phyloP scores from a whole-genome alignment of 208 protist genomes.

The Naegleria lovaniensis region DNA sequence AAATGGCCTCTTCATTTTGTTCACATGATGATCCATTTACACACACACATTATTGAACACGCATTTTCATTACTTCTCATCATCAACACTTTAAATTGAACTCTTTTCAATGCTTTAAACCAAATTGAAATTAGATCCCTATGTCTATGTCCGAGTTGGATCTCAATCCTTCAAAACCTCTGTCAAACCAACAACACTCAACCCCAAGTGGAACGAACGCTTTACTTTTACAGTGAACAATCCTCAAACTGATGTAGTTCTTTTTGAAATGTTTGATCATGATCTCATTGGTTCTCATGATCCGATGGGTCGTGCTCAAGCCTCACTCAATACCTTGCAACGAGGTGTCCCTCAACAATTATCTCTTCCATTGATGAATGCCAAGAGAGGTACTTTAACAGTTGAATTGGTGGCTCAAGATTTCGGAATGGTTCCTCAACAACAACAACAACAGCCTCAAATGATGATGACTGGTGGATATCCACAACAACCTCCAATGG shows the following conservation, averaged over 20 bases:
- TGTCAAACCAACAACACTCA: not conserved
- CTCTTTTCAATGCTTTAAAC: too few species aligned
- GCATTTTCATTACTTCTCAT: too few species aligned
- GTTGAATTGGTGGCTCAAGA: not conserved
- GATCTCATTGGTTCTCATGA: not conserved
- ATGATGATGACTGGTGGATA: not conserved
- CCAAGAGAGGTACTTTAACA: not conserved
- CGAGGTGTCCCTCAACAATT: not conserved
- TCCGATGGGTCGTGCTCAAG: not conserved
- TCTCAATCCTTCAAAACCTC: not conserved
- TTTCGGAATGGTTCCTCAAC: not conserved
- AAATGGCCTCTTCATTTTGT: too few species aligned
- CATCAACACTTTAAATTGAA: not conserved
- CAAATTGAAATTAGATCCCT: too few species aligned
- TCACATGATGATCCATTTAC: too few species aligned
- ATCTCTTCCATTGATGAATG: not conserved
- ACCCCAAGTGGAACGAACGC: not conserved
- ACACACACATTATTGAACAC: too few species aligned
- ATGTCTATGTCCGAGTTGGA: not conserved
- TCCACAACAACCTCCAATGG: not conserved
- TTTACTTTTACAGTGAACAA: not conserved
- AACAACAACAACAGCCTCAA: not conserved
- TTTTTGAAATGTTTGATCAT: not conserved
- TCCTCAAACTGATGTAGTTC: not conserved
- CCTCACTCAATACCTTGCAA: not conserved